These are phyloP conservation scores for Naganishia liquefaciens DNA, from an alignment of 1,284 basidiomycete species.

Conservation along the genomic window DNA sequence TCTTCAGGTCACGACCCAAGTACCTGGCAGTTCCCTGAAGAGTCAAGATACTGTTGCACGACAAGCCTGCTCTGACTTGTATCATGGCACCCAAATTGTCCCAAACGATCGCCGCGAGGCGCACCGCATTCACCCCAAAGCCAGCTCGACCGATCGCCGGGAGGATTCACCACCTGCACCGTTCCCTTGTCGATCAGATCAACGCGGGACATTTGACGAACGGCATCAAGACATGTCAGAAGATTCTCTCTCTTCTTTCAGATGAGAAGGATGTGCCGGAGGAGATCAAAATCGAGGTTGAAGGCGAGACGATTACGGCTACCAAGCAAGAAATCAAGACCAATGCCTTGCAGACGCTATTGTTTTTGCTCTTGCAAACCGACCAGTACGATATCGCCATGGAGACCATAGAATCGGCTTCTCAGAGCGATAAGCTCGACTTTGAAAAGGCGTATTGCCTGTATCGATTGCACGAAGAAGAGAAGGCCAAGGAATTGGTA, in stretches of 20 bases:
- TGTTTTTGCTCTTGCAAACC: conserved; percentile 78
- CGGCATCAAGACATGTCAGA: conserved; percentile 83
- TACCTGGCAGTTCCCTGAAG: no score
- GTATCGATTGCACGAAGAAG: conserved; percentile 67
- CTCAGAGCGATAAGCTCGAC: conserved; percentile 37
- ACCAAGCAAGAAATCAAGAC: conserved; percentile 47
- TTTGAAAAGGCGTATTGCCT: conserved; percentile 79
- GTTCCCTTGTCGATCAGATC: conserved; percentile 75
- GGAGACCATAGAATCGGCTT: conserved; percentile 48
- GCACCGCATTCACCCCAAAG: conserved; percentile 51
- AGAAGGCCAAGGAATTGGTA: conserved; percentile 56
- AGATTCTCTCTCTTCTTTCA: conserved; percentile 61
- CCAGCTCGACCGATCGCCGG: conserved; percentile 62
- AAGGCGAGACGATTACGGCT: conserved; percentile 69
- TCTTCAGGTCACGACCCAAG: no score
- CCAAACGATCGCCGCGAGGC: not conserved
- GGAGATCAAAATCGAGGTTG: conserved; percentile 47
- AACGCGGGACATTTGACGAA: conserved; percentile 77
- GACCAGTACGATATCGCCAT: conserved; percentile 62
- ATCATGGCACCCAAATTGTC: conserved; percentile 16
- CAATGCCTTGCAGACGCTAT: conserved; percentile 61
- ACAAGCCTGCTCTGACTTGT: not conserved
- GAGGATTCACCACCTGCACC: conserved; percentile 69
- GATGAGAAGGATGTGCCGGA: not conserved
- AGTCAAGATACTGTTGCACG: no score